phyloP scores from a whole-genome alignment of 2,329 filamentous ascomycete genomes.

The Penicillium sp. region DNA sequence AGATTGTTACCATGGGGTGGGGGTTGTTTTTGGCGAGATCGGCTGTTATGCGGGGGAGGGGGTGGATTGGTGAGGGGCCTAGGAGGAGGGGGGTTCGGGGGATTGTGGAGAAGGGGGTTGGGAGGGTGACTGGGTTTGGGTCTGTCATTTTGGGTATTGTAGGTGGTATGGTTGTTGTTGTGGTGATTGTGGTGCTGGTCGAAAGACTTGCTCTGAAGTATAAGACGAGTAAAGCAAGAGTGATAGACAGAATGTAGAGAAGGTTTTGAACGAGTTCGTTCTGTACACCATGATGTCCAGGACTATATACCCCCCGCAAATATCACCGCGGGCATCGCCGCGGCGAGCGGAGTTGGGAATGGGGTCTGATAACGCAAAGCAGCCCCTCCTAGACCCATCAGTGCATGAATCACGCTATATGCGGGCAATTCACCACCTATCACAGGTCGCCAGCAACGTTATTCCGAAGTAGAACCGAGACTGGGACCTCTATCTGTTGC shows the following conservation, averaged over 20 bases:
- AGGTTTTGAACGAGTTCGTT: neutral
- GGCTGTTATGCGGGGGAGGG: constrained; percentile 55
- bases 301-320: neutral
- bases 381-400: neutral
- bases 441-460: neutral
- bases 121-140: constrained; percentile 34
- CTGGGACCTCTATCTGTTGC: too few relatives aligned
- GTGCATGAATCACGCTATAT: neutral
- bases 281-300: neutral
- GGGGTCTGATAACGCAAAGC: neutral
- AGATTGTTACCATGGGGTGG: constrained; percentile 50
- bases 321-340: constrained; percentile 1
- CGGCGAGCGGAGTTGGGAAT: neutral
- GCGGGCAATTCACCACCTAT: neutral
- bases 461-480: neutral
- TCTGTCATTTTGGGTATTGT: neutral
- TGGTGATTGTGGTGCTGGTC: neutral
- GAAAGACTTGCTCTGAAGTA: neutral
- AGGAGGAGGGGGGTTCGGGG: constrained; percentile 56
- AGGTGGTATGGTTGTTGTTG: neutral
- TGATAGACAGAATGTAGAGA: neutral
- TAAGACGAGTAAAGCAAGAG: neutral
- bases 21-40: constrained; percentile 43
- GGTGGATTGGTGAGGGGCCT: constrained; percentile 60
- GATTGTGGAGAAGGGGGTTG: constrained; percentile 56